These are phyloP conservation scores for Taxillus chinensis DNA, from an alignment of 164 flowering plant species.

Conservation along the genomic window DNA sequence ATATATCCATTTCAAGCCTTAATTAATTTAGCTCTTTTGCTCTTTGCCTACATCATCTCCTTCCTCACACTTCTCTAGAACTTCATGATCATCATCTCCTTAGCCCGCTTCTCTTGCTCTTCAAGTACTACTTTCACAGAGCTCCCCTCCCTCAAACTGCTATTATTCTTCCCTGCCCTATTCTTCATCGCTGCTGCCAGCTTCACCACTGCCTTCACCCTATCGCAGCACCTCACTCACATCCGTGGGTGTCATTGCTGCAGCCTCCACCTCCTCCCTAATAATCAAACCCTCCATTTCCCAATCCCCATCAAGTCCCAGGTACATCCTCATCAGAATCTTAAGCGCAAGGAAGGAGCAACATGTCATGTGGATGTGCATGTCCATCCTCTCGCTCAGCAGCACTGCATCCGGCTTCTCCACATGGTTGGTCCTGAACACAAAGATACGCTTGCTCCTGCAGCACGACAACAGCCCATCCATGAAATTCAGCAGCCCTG, in stretches of 20 bases:
- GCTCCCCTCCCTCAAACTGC: slow-evolving; percentile 10
- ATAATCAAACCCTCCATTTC: slow-evolving; percentile 19
- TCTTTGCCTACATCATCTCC: too few species aligned
- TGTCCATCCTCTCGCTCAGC: slow-evolving; percentile 80
- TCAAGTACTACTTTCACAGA: slow-evolving; percentile 23
- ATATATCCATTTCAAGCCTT: too few species aligned
- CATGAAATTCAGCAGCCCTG: slow-evolving; percentile 78
- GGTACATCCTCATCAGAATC: slow-evolving; percentile 59
- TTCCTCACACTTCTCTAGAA: too few species aligned
- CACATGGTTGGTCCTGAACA: slow-evolving; percentile 86
- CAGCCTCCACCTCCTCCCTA: slow-evolving; percentile 32
- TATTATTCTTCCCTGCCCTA: slow-evolving; percentile 24
- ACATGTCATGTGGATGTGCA: slow-evolving; percentile 72
- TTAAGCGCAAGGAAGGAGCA: slow-evolving; percentile 51
- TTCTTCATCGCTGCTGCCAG: slow-evolving; percentile 38
- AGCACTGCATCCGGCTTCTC: slow-evolving; percentile 84
- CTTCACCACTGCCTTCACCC: slow-evolving; percentile 40
- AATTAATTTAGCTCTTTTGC: too few species aligned
- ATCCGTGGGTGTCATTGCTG: slow-evolving; percentile 86
- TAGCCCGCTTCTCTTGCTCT: slow-evolving; percentile 71
- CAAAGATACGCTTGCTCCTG: slow-evolving; percentile 81
- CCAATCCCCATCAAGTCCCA: slow-evolving; percentile 35
- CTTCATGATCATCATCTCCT: slow-evolving; percentile 19
- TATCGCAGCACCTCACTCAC: slow-evolving; percentile 58
- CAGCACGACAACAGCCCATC: slow-evolving; percentile 94